These are phyloP conservation scores for Botrytis galanthina DNA, from an alignment of 2,329 filamentous ascomycete species.

Conservation along the genomic window DNA sequence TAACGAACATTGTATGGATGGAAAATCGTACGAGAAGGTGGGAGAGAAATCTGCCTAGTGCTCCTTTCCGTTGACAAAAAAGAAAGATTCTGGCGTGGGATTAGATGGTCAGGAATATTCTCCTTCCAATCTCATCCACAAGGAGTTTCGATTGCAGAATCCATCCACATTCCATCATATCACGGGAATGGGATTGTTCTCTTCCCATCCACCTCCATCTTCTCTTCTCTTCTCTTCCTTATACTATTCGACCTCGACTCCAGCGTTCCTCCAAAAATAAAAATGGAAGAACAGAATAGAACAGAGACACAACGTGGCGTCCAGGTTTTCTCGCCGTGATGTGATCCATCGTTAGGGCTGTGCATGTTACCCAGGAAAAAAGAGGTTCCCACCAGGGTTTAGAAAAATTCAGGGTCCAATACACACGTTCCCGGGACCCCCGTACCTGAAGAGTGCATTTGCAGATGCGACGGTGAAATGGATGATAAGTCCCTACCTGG, in stretches of 20 bases:
- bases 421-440: background rate
- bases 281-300: background rate
- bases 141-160: background rate
- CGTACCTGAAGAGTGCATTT: background rate
- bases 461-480: background rate
- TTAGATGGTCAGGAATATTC: background rate
- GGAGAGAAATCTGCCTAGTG: background rate
- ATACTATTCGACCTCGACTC: background rate
- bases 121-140: background rate
- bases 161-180: background rate
- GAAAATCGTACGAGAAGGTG: background rate
- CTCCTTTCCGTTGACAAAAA: background rate
- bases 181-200: background rate
- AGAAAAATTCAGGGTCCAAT: background rate
- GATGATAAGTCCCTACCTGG: background rate
- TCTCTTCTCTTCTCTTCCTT: background rate
- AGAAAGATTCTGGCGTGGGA: background rate
- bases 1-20: background rate
- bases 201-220: background rate
- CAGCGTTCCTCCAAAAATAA: background rate
- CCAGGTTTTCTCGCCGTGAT: slow-evolving; percentile 5
- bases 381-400: background rate
- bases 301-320: slow-evolving; percentile 14
- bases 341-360: slow-evolving; percentile 21
- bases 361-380: background rate